phyloP scores from a whole-genome alignment of 2,329 filamentous ascomycete genomes.

The Beauveria varroae region DNA sequence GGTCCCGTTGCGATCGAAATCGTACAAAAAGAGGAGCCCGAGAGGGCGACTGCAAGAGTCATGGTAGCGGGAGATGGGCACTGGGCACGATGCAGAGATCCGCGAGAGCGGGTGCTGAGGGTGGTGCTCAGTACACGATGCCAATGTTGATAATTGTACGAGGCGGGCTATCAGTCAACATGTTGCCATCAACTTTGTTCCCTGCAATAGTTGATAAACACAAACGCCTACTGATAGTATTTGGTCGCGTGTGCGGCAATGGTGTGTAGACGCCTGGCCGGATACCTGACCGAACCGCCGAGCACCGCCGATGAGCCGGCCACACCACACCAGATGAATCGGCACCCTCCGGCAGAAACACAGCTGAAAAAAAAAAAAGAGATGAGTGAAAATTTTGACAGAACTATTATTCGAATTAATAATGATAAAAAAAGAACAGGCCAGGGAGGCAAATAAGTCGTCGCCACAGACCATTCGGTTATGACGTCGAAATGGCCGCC shows the following conservation, averaged over 20 bases:
- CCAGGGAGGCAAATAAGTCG: no score
- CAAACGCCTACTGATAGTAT: background rate
- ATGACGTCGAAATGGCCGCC: no score
- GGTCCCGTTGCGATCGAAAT: background rate
- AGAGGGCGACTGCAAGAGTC: background rate
- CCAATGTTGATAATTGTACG: no score
- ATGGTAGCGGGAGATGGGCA: slow-evolving; percentile 1
- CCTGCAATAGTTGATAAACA: background rate
- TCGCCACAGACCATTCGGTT: no score
- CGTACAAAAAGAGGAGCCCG: background rate
- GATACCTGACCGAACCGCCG: background rate
- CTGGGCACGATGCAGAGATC: background rate
- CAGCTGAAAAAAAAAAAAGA: no score
- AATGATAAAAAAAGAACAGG: no score
- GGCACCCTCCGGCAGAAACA: background rate
- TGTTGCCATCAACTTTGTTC: no score
- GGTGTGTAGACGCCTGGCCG: background rate
- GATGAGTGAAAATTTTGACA: no score
- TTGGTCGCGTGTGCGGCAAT: background rate
- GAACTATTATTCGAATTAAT: no score
- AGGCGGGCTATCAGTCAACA: no score
- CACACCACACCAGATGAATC: background rate
- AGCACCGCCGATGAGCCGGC: background rate
- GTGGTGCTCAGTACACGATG: no score
- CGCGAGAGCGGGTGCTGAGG: background rate